Conservation (phyloP, 306 rosid species). For the Coriaria nepalensis region DNA sequence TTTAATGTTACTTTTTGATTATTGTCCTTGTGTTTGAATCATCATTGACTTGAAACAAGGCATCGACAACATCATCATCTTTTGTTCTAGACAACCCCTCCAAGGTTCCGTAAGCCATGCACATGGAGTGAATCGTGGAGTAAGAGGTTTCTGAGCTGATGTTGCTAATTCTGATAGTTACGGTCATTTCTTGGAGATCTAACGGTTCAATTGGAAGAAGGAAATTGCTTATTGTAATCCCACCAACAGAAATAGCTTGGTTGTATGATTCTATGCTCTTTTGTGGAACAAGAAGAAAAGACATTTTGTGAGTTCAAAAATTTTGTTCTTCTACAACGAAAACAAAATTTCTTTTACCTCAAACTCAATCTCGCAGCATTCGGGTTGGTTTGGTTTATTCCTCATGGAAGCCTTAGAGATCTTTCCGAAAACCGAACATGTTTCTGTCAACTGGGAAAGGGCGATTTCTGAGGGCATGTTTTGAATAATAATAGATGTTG, state of each 20-base stretch:
- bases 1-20: constrained; percentile 13
- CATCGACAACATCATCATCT: constrained; percentile 12
- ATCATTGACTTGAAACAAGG: constrained; percentile 7
- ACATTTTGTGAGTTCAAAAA: too few relatives aligned
- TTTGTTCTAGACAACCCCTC: constrained; percentile 14
- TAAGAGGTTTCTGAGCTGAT: constrained; percentile 11
- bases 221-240: neutral
- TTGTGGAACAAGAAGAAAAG: too few relatives aligned
- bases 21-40: neutral
- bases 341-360: too few relatives aligned
- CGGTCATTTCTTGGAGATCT: constrained; percentile 1
- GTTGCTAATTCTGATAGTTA: constrained; percentile 10
- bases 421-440: constrained; percentile 1
- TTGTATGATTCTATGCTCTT: constrained; percentile 6
- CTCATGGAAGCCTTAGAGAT: constrained; percentile 6
- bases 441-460: constrained; percentile 7
- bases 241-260: constrained; percentile 6
- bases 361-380: constrained; percentile 2
- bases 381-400: neutral
- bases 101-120: constrained; percentile 13
- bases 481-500: neutral
- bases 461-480: constrained; percentile 3
- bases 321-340: too few relatives aligned
- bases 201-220: constrained; percentile 1
- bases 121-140: constrained; percentile 9